Conservation (phyloP, 2,329 filamentous ascomycete genomes). For the Sporothrix variecibatus region DNA sequence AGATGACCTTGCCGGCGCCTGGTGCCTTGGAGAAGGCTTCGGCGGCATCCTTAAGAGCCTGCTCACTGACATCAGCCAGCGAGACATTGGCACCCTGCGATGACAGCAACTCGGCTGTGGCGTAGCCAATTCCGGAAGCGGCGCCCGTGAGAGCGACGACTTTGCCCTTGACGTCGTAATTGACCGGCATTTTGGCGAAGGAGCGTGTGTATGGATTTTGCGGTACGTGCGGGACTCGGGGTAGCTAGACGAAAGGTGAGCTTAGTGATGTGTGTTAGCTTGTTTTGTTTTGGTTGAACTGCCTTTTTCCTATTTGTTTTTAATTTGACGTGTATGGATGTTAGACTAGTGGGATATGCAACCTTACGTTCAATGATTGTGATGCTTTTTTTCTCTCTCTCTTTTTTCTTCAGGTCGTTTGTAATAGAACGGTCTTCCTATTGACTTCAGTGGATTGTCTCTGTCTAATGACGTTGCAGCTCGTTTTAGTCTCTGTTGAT, state of each 20-base stretch:
- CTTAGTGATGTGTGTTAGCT: background rate
- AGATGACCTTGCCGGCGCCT: slow-evolving; percentile 22
- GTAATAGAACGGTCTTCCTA: too few species aligned
- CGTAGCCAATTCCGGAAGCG: slow-evolving; percentile 21
- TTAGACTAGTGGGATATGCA: background rate
- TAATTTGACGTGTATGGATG: background rate
- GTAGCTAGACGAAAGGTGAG: background rate
- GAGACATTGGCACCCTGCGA: slow-evolving; percentile 24
- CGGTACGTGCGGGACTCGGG: background rate
- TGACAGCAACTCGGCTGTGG: slow-evolving; percentile 17
- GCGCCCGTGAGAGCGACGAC: slow-evolving; percentile 25
- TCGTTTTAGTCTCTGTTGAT: background rate
- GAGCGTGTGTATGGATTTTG: background rate
- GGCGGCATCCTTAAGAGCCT: slow-evolving; percentile 18
- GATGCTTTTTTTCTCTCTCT: too few species aligned
- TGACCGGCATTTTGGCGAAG: slow-evolving; percentile 19
- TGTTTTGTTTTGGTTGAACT: background rate
- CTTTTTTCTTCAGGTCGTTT: background rate
- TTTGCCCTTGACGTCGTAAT: slow-evolving; percentile 23
- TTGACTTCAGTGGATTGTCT: too few species aligned
- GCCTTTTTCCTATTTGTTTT: background rate
- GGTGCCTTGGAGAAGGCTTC: slow-evolving; percentile 17
- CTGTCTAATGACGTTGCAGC: background rate
- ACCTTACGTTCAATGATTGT: background rate
- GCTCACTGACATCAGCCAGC: slow-evolving; percentile 21